Evolutionary conservation across 805 yeast species (phyloP).

Genomic region (Yarrowia alimentaria): DNA sequence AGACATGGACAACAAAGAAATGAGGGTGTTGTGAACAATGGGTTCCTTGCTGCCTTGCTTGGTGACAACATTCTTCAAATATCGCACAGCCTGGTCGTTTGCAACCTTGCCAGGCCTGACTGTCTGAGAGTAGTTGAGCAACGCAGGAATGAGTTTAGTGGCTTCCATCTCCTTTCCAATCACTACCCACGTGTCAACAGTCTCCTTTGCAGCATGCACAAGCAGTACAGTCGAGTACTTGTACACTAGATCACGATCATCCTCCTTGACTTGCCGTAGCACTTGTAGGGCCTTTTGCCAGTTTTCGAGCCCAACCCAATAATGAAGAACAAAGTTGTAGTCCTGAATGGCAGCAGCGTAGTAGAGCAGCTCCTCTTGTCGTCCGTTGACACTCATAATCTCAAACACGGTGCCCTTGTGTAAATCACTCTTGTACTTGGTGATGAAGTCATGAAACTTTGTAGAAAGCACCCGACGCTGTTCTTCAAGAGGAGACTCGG

Average conservation of each 20-base stretch:
- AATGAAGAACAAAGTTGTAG: slow-evolving; percentile 62
- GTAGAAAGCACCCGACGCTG: slow-evolving; percentile 33
- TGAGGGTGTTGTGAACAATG: slow-evolving; percentile 64
- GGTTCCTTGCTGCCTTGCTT: slow-evolving; percentile 46
- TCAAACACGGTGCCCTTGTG: slow-evolving; percentile 71
- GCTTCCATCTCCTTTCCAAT: slow-evolving; percentile 31
- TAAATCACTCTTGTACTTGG: slow-evolving; percentile 47
- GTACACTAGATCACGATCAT: slow-evolving; percentile 54
- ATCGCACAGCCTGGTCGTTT: slow-evolving; percentile 65
- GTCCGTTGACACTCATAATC: slow-evolving; percentile 63
- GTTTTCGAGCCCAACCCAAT: slow-evolving; percentile 64
- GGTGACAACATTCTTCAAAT: slow-evolving; percentile 54
- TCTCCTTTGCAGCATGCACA: slow-evolving; percentile 62
- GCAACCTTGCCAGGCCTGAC: slow-evolving; percentile 35
- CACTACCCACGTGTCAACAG: slow-evolving; percentile 78
- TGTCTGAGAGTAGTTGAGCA: slow-evolving; percentile 52
- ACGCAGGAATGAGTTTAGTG: slow-evolving; percentile 67
- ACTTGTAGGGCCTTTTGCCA: slow-evolving; percentile 73
- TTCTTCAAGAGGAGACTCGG: slow-evolving; percentile 36
- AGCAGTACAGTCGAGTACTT: slow-evolving; percentile 67
- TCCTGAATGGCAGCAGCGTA: slow-evolving; percentile 71
- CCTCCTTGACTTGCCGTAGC: slow-evolving; percentile 46
- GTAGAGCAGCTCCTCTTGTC: slow-evolving; percentile 58
- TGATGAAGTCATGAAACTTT: slow-evolving; percentile 52
- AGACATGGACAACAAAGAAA: slow-evolving; percentile 62